A percentile compares a stretch with the other conserved stretches of the same genome.
phyloP scores from a whole-genome alignment of 257 asterid genomes.

The Nyctanthes arbortristis region DNA sequence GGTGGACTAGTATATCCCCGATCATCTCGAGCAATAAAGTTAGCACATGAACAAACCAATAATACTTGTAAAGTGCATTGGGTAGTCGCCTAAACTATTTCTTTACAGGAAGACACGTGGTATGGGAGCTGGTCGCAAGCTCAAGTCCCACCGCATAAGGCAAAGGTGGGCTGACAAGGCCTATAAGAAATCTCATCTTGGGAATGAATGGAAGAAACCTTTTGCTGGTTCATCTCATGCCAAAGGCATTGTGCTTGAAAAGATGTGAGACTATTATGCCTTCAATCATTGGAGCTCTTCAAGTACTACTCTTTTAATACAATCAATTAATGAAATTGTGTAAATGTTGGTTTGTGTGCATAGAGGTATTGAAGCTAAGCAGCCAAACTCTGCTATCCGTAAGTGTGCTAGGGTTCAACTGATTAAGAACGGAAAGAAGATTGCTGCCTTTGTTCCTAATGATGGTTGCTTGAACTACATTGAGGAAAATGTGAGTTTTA shows the following conservation, averaged over 20 bases:
- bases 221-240: constrained; percentile 85
- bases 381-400: constrained; percentile 86
- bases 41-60: not conserved
- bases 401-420: constrained; percentile 85
- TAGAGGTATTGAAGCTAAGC: constrained; percentile 84
- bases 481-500: constrained; percentile 68
- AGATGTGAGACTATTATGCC: constrained; percentile 45
- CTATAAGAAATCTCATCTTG: constrained; percentile 76
- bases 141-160: constrained; percentile 65
- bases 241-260: constrained; percentile 80
- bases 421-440: constrained; percentile 79
- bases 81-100: not conserved
- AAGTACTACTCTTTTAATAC: too few relatives aligned
- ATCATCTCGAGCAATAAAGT: not conserved
- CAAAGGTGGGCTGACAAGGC: constrained; percentile 88
- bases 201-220: constrained; percentile 86
- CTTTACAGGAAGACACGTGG: constrained; percentile 70
- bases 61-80: constrained; percentile 7
- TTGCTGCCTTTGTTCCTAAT: constrained; percentile 81
- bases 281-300: too few relatives aligned
- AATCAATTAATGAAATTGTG: not conserved
- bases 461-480: constrained; percentile 82
- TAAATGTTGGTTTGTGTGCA: not conserved
- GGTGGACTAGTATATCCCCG: too few relatives aligned
- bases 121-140: constrained; percentile 88